A percentile compares a stretch with the other conserved stretches of the same genome.
phyloP scores from a whole-genome alignment of 1,284 basidiomycete genomes.

The Papiliotrema fonsecae region DNA sequence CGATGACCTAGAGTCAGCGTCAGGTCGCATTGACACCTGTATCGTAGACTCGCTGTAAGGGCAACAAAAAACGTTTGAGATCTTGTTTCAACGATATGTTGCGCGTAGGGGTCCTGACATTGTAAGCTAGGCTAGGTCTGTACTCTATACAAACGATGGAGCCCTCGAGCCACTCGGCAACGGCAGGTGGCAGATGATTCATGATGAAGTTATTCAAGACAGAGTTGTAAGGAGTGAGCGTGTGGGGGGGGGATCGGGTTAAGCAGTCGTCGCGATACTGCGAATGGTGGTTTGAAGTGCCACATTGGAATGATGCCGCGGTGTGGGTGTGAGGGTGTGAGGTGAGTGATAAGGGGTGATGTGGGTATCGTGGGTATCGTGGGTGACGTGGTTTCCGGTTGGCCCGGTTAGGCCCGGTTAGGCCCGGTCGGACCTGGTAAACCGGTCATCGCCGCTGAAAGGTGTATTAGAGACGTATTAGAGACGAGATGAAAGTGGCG shows the following conservation, averaged over 20 bases:
- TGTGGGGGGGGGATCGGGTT: background rate
- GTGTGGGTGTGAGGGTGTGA: too few species aligned
- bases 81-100: conserved; percentile 28
- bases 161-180: conserved; percentile 23
- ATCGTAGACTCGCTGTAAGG: conserved; percentile 28
- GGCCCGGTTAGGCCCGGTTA: too few species aligned
- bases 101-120: conserved; percentile 35
- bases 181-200: background rate
- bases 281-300: too few species aligned
- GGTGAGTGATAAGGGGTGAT: too few species aligned
- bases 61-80: conserved; percentile 32
- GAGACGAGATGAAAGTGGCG: too few species aligned
- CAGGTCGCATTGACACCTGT: conserved; percentile 1
- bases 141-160: conserved; percentile 21
- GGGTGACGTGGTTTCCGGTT: too few species aligned
- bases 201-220: background rate
- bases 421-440: too few species aligned
- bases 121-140: background rate
- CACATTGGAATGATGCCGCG: too few species aligned
- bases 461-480: too few species aligned
- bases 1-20: conserved; percentile 18
- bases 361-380: too few species aligned
- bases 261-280: background rate
- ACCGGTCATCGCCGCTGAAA: too few species aligned
- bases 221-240: background rate